A percentile compares a stretch with the other conserved stretches of the same genome.
phyloP scores from a whole-genome alignment of 352 stramenopile genomes.

The Pythium angustatum region DNA sequence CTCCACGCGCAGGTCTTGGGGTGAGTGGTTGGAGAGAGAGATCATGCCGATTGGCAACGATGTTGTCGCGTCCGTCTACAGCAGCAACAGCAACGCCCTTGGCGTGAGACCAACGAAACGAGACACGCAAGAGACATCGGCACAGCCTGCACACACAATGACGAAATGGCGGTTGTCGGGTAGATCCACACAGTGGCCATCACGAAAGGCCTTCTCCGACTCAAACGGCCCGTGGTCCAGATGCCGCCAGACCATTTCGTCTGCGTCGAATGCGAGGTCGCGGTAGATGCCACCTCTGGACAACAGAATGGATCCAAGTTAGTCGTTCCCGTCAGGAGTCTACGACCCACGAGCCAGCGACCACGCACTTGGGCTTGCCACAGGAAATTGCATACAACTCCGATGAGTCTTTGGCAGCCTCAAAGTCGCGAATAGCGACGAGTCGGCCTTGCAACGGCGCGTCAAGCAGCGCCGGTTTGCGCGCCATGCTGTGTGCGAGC shows the following conservation, averaged over 20 bases:
- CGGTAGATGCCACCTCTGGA: slow-evolving; percentile 59
- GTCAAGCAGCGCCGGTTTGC: slow-evolving; percentile 40
- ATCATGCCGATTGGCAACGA: slow-evolving; percentile 75
- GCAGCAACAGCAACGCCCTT: slow-evolving; percentile 5
- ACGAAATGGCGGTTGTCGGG: slow-evolving; percentile 59
- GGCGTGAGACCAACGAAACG: background rate
- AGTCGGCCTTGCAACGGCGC: slow-evolving; percentile 37
- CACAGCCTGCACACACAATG: slow-evolving; percentile 32
- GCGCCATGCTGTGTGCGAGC: slow-evolving; percentile 37
- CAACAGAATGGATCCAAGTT: too few species aligned
- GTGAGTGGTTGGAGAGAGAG: slow-evolving; percentile 70
- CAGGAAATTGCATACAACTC: slow-evolving; percentile 52
- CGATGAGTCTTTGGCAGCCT: slow-evolving; percentile 25
- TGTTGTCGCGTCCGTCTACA: slow-evolving; percentile 47
- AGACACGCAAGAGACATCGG: background rate
- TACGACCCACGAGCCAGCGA: background rate
- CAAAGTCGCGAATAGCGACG: slow-evolving; percentile 55
- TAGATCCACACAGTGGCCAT: slow-evolving; percentile 38
- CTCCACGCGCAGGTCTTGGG: slow-evolving; percentile 74
- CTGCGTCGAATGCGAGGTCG: slow-evolving; percentile 58
- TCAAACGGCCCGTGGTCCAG: slow-evolving; percentile 64
- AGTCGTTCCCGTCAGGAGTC: background rate
- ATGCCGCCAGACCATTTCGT: slow-evolving; percentile 82
- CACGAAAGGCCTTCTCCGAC: slow-evolving; percentile 37
- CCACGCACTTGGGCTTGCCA: slow-evolving; percentile 39